phyloP scores from a whole-genome alignment of 495 filamentous ascomycete species.

The Aspergillus homomorphus region DNA sequence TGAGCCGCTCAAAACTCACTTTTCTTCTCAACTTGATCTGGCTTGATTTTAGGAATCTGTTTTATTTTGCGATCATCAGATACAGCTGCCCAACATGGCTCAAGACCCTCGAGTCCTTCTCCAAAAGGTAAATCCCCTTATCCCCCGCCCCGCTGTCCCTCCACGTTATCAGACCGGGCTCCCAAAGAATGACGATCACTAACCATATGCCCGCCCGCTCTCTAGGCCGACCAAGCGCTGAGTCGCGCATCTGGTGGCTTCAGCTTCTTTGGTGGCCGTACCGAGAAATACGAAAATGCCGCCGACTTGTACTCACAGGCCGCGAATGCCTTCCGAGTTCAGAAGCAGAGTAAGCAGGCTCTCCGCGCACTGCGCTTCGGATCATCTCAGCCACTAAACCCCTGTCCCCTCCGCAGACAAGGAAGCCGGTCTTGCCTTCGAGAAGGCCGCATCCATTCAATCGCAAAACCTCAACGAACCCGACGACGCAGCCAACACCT shows the following conservation, averaged over 20 bases:
- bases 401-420: constrained; percentile 48
- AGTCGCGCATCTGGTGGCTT: constrained; percentile 66
- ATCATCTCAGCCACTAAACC: neutral
- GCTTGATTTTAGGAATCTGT: neutral
- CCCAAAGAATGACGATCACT: constrained; percentile 29
- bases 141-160: constrained; percentile 11
- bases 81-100: constrained; percentile 27
- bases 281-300: constrained; percentile 82
- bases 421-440: constrained; percentile 77
- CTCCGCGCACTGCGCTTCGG: neutral
- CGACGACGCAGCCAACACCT: constrained; percentile 80
- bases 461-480: constrained; percentile 75
- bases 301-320: constrained; percentile 78
- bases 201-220: constrained; percentile 20
- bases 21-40: neutral
- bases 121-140: constrained; percentile 47
- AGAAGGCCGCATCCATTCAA: constrained; percentile 75
- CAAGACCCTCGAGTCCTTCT: constrained; percentile 58
- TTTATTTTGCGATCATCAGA: neutral
- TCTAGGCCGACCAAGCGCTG: constrained; percentile 75
- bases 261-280: constrained; percentile 71
- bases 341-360: constrained; percentile 57
- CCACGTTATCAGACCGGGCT: constrained; percentile 15
- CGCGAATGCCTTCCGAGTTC: constrained; percentile 75
- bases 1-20: neutral